Conservation (phyloP, 2,329 filamentous ascomycete genomes). For the Pseudocercospora musae region DNA sequence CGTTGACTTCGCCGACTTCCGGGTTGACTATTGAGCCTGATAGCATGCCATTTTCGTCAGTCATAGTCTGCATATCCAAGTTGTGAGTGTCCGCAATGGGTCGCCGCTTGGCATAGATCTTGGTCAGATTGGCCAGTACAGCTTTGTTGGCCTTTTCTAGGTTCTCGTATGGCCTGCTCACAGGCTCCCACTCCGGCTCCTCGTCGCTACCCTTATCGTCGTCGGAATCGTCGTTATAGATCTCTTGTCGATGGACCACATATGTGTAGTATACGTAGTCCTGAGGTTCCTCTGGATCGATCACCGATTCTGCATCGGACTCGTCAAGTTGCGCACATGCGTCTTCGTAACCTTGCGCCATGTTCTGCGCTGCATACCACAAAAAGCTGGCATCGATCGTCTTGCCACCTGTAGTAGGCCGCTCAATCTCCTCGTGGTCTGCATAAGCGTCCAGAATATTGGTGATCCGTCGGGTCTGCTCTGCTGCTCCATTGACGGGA, state of each 20-base stretch:
- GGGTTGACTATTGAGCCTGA: neutral
- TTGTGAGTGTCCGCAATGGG: neutral
- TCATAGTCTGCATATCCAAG: neutral
- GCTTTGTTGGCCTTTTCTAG: constrained; percentile 10
- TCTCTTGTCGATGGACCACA: constrained; percentile 7
- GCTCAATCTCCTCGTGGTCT: neutral
- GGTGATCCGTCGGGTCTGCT: neutral
- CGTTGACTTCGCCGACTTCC: constrained; percentile 5
- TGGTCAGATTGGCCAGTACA: neutral
- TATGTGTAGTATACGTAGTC: constrained; percentile 13
- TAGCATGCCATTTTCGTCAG: neutral
- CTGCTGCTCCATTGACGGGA: neutral
- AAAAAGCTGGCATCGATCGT: constrained; percentile 6
- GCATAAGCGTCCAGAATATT: neutral
- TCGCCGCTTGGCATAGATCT: neutral
- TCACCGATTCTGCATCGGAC: neutral
- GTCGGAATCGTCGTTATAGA: neutral
- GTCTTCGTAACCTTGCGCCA: neutral
- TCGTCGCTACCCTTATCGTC: neutral
- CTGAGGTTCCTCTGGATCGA: constrained; percentile 1
- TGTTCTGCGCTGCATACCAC: neutral
- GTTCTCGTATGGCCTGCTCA: neutral
- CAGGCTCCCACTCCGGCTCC: neutral
- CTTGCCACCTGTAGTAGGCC: constrained; percentile 20
- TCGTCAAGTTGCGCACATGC: neutral